phyloP scores from a whole-genome alignment of 129 eudicot genomes.

The Pulicaria dysenterica region DNA sequence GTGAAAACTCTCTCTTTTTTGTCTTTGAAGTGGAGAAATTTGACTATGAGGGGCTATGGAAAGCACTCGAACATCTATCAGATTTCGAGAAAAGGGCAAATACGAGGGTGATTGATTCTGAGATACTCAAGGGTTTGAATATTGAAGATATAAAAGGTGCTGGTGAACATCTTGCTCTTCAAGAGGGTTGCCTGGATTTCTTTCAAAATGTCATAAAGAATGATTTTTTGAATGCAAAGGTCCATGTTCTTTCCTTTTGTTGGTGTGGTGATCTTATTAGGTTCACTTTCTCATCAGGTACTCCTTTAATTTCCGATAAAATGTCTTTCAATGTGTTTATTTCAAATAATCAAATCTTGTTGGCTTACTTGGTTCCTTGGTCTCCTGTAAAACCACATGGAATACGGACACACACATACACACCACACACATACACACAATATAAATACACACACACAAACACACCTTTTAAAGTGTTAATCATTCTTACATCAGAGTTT shows the following conservation, averaged over 20 bases:
- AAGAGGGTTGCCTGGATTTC: constrained; percentile 74
- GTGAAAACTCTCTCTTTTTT: not conserved
- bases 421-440: too few relatives aligned
- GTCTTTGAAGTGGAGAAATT: constrained; percentile 49
- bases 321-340: not conserved
- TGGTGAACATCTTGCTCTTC: constrained; percentile 68
- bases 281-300: constrained; percentile 77
- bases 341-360: not conserved
- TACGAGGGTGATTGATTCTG: constrained; percentile 64
- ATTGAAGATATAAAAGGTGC: constrained; percentile 77
- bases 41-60: constrained; percentile 45
- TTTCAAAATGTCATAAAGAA: constrained; percentile 46
- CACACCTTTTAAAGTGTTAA: too few relatives aligned
- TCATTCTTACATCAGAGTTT: too few relatives aligned
- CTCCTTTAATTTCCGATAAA: constrained; percentile 7
- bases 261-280: constrained; percentile 94
- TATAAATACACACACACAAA: too few relatives aligned
- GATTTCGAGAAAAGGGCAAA: constrained; percentile 78
- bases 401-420: too few relatives aligned
- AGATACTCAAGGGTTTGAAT: constrained; percentile 79
- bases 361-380: too few relatives aligned
- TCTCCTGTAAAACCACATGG: too few relatives aligned
- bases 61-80: constrained; percentile 66
- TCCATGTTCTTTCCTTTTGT: constrained; percentile 76
- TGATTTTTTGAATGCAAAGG: constrained; percentile 52